Base-by-base conservation (phyloP, 2,329 filamentous ascomycete genomes). In the Podosphaera aphanis region DNA sequence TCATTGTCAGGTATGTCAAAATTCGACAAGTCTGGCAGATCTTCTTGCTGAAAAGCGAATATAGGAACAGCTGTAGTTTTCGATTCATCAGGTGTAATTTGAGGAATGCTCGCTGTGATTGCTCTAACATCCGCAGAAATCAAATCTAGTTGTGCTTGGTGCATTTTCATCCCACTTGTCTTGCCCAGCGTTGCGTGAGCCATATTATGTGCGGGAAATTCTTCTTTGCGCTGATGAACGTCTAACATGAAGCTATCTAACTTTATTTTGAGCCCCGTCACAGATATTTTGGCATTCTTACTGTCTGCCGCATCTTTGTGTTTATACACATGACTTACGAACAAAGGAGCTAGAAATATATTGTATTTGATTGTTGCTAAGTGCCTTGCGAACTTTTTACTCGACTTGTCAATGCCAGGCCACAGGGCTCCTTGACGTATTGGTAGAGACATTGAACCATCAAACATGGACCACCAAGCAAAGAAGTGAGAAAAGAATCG, bases 291-390 rank as follows among this genome's bases (percentile, higher is more conserved):
- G 45, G 77, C 69, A 50, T 86, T 79, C 0, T 73, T 70, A 57
- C 83, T 82, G 49, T 93, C 85, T 57, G 94, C 88, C 0, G 76
- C 76, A 57, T 98, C 90, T 60, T 94, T 94, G 65, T 98, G 90
- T 61, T 94, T 95, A 66, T 98, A 98, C 27, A 98, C 85, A 56
- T 98, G 90, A 54, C 86, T 92, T 51, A 98, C 73, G 61, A 93
- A 98, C 2, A 98, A 65, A 0, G 90, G 90, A 2, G 90, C 93
- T 15, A 98, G 67, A 2, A 95, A 70, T 19, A 98, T 65, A 50
- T 88, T 94, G 64, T 95, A 95, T 66, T 98, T 98, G 67, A 98
- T 86, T 7, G 92, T 98, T n/a, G 85, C 88, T 50, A 98, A 66
- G 62, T 98, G 92, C 43, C 90, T 75, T 13, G 88, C 88, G 60